Conservation (phyloP, 108 stramenopile genomes). For the Discostella pseudostelligera region DNA sequence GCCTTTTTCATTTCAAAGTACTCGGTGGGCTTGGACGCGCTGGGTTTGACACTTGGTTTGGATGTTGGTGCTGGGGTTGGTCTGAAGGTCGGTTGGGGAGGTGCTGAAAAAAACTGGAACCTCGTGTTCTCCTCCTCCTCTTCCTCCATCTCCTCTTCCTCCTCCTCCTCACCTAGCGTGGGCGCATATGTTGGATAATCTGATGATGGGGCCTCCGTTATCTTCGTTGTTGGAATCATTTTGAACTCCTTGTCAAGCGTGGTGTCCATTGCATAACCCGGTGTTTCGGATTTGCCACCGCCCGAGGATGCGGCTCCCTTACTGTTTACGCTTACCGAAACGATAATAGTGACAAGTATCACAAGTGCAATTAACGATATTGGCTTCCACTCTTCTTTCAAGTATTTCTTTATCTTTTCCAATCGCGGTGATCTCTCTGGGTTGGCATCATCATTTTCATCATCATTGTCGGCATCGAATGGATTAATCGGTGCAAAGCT, state of each 20-base stretch:
- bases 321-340: constrained; percentile 17
- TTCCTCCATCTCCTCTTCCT: no score
- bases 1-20: constrained; percentile 45
- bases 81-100: background rate
- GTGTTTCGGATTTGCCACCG: background rate
- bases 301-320: background rate
- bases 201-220: background rate
- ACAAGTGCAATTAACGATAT: constrained; percentile 18
- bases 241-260: background rate
- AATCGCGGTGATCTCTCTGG: background rate
- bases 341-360: constrained; percentile 21
- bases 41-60: constrained; percentile 10
- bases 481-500: constrained; percentile 40
- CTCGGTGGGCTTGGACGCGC: constrained; percentile 30
- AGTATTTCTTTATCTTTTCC: constrained; percentile 3
- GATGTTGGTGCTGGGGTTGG: constrained; percentile 5
- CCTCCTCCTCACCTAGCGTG: background rate
- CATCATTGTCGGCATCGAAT: constrained; percentile 21
- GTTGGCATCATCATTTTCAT: background rate
- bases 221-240: background rate
- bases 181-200: background rate
- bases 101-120: background rate
- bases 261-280: background rate
- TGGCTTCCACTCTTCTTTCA: constrained; percentile 32
- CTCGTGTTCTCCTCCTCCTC: no score